Percentiles rank a stretch among this genome's conserved stretches.
Evolutionary conservation across 2,329 filamentous ascomycete genomes (phyloP).

Genomic region (Metarhizium sp.): DNA sequence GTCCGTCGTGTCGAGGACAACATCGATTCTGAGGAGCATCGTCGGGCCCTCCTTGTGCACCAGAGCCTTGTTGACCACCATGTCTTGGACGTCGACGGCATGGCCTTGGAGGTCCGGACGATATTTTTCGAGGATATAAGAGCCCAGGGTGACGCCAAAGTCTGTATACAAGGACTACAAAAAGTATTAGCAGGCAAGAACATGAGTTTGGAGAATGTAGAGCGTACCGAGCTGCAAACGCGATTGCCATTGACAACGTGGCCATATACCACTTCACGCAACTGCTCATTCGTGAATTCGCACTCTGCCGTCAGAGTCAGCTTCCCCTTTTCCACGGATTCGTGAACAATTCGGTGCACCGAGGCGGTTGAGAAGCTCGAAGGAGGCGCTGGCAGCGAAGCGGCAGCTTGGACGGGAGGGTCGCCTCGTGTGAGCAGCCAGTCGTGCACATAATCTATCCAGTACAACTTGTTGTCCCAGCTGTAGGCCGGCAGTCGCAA

Average conservation of each 20-base stretch:
- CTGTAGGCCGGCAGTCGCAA: conserved; percentile 59
- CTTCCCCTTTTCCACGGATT: background rate
- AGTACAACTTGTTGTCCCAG: conserved; percentile 67
- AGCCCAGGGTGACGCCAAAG: background rate
- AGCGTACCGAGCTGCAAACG: background rate
- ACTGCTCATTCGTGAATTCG: background rate
- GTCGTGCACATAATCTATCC: conserved; percentile 55
- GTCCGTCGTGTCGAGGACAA: background rate
- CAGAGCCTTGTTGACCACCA: background rate
- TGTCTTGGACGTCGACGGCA: background rate
- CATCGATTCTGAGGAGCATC: background rate
- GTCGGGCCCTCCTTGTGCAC: background rate
- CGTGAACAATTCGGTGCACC: background rate
- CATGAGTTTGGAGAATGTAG: background rate
- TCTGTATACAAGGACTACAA: background rate
- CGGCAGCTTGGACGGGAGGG: background rate
- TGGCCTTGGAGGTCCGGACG: background rate
- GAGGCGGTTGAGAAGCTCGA: background rate
- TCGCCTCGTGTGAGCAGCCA: conserved; percentile 34
- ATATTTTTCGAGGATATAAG: background rate
- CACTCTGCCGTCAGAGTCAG: background rate
- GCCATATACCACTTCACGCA: background rate
- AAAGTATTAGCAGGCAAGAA: background rate
- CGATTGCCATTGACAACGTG: background rate
- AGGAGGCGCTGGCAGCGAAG: background rate